Conservation (phyloP, 768 basidiomycete species). For the Leccinum variicolor region DNA sequence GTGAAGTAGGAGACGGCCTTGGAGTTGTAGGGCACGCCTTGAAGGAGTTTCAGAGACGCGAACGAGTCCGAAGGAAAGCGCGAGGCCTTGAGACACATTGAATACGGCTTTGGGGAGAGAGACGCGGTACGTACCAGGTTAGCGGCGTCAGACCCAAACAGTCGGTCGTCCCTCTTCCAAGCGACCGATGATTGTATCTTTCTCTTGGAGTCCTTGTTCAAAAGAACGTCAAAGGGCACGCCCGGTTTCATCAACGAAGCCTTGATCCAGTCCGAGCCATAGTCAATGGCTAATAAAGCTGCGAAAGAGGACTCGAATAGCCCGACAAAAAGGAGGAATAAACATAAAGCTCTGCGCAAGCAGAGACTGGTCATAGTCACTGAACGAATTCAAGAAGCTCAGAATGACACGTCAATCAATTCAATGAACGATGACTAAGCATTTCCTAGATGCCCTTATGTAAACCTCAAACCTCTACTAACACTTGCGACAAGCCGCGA, state of each 20-base stretch:
- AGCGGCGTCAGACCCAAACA: slow-evolving; percentile 88
- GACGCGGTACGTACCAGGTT: slow-evolving; percentile 62
- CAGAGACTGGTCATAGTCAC: slow-evolving; percentile 21
- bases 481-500: too few species aligned
- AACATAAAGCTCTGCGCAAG: slow-evolving; percentile 25
- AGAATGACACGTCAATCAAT: slow-evolving; percentile 9
- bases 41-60: slow-evolving; percentile 78
- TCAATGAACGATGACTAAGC: slow-evolving; percentile 15
- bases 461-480: too few species aligned
- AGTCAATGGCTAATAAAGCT: slow-evolving; percentile 93
- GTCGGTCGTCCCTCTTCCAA: slow-evolving; percentile 87
- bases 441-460: neutral
- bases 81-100: slow-evolving; percentile 58
- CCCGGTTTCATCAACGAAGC: slow-evolving; percentile 94
- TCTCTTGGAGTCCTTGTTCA: slow-evolving; percentile 96
- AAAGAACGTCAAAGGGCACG: slow-evolving; percentile 89
- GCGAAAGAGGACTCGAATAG: slow-evolving; percentile 44
- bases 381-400: neutral
- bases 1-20: slow-evolving; percentile 55
- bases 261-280: slow-evolving; percentile 97
- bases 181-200: slow-evolving; percentile 89
- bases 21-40: slow-evolving; percentile 65
- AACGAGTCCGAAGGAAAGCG: slow-evolving; percentile 90
- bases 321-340: slow-evolving; percentile 22
- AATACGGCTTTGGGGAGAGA: neutral